These are phyloP conservation scores for Saccharomycopsis sp. DNA, from an alignment of 805 yeast species.

Conservation along the genomic window DNA sequence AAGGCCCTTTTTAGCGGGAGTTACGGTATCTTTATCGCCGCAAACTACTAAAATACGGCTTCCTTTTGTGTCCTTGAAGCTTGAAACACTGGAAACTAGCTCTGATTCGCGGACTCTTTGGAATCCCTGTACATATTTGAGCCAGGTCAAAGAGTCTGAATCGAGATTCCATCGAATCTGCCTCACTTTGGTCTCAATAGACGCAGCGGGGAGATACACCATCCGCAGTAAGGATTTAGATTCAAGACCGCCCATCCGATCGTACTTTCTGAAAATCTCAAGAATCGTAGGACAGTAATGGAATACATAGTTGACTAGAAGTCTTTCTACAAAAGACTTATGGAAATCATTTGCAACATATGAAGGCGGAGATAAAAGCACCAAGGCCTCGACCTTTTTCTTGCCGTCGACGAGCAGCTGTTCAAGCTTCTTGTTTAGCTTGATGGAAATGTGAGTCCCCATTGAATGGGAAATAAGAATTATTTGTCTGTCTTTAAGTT, in stretches of 20 bases:
- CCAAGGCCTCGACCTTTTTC: conserved; percentile 35
- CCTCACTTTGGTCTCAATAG: conserved; percentile 30
- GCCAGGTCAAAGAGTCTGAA: conserved; percentile 45
- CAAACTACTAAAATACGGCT: conserved; percentile 49
- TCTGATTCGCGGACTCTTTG: conserved; percentile 37
- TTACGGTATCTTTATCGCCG: conserved; percentile 51
- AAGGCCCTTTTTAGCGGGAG: conserved; percentile 35
- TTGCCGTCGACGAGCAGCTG: too few species aligned
- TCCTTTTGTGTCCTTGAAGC: conserved; percentile 30
- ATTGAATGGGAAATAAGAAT: conserved; percentile 65
- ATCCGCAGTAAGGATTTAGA: conserved; percentile 57
- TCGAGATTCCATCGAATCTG: conserved; percentile 72
- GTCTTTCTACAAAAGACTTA: not conserved
- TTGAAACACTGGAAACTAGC: conserved; percentile 36
- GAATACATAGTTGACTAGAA: not conserved
- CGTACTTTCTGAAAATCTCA: conserved; percentile 48
- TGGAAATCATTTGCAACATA: not conserved
- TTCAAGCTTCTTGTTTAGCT: conserved; percentile 32
- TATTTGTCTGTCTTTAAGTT: conserved; percentile 23
- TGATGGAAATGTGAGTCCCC: conserved; percentile 55
- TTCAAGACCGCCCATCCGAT: conserved; percentile 54
- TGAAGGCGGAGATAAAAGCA: conserved; percentile 46
- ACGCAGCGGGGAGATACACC: conserved; percentile 30
- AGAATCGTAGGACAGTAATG: conserved; percentile 31
- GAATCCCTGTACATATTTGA: conserved; percentile 48